Evolutionary conservation across 345 rosid species (phyloP), one percentile per base, ranked within the genome.

Genomic region (Erysimum cheiranthoides): DNA sequence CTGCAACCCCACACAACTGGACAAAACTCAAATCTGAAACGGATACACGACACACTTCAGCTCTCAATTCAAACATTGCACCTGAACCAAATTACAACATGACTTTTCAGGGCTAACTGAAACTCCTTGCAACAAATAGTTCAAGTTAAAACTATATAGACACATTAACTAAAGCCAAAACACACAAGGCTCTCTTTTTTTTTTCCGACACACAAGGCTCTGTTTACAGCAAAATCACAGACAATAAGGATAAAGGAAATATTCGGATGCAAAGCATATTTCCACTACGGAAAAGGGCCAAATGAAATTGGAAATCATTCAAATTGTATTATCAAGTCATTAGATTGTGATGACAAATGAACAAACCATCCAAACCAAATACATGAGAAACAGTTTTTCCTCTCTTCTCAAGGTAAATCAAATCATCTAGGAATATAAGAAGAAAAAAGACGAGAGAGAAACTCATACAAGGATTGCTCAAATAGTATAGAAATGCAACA

Each of bases 311-410:
- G 32, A 31, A 70, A 70, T 12, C 16, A 71, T 34, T 59, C 28
- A 59, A 70, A 71, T 46, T 34, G 58, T 59, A 27, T 40, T 8
- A 45, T 31, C 4, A 53, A 68, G 51, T 39, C 65, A 70, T 16
- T 16, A 57, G 17, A 34, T 58, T 69, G 64, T 6, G 17, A 56
- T 57, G 64, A 56, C 52, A 42, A 68, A 53, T 38, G 50, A 52
- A 73, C 18, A 53, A 43, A 73, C 30, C 65, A 66, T 57, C 27
- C 60, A 58, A 75, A 59, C 18, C 66, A 59, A 68, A 59, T 49
- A 68, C 38, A 75, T 28, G 27, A 40, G 54, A 75, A 45, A 59
- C 54, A 39, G 10, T 17, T 17, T 30, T 28, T 36, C 18, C 34
- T 49, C 53, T 59, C 35, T 58, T 67, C 28, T 58, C 35, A 58